Conservation (phyloP, 176 grass and related monocot genomes). For the Carex kokanica region DNA sequence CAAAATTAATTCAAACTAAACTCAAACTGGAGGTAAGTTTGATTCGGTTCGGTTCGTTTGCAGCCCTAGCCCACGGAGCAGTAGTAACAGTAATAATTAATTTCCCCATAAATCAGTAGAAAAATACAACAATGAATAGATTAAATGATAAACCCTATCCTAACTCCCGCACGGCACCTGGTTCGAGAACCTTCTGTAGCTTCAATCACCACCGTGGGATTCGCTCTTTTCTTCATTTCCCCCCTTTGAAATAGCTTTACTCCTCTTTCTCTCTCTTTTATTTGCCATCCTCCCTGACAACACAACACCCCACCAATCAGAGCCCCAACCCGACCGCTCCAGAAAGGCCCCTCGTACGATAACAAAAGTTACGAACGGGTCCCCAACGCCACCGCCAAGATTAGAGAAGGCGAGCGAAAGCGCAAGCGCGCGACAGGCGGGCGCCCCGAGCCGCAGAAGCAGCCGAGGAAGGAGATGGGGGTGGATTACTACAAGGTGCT, state of each 20-base stretch:
- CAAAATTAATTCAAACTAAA: too few relatives aligned
- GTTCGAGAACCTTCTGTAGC: not conserved
- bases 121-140: not conserved
- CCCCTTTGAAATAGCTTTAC: not conserved
- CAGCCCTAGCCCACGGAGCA: too few relatives aligned
- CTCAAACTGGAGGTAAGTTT: too few relatives aligned
- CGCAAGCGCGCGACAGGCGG: constrained; percentile 19
- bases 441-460: not conserved
- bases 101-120: not conserved
- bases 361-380: not conserved
- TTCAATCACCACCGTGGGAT: not conserved
- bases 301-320: not conserved
- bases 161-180: not conserved
- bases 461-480: constrained; percentile 36
- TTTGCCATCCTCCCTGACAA: not conserved
- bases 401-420: constrained; percentile 29
- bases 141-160: not conserved
- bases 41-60: too few relatives aligned
- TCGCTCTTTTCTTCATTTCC: not conserved
- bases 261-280: not conserved
- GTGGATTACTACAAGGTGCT: constrained; percentile 72
- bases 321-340: not conserved
- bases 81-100: not conserved
- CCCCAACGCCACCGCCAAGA: constrained; percentile 14
- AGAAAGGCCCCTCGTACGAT: not conserved